Base-by-base conservation (phyloP, 2,329 filamentous ascomycete genomes). In the Alternaria infectoria region DNA sequence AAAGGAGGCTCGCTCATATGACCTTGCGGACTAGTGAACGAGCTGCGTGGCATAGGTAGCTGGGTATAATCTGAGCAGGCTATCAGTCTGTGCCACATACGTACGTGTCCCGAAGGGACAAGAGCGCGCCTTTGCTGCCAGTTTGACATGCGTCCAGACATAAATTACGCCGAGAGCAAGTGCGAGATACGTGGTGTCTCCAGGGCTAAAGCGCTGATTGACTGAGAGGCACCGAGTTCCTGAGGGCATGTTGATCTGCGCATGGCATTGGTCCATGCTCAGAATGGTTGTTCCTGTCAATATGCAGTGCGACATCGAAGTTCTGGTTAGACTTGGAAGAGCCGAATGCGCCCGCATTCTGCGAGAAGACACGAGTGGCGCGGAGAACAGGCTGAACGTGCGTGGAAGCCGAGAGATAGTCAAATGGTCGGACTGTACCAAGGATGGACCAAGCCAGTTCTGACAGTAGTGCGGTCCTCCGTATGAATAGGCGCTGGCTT, bases 21-120 rank as follows among this genome's bases (percentile, higher is more conserved):
- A 13, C 25, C 57, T 58, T 57, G 32, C 62, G 58, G 54, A 17
- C 54, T 68, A 65, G 70, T 74, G 57, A 49, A 58, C 70, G 64
- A 52, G 66, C 70, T 69, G 67, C 67, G 69, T 72, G 58, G 64
- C 30, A 61, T 54, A 60, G 17, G 54, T 59, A 64, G 54, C 19
- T 32, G 36, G 47, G 19, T 36, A 36, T 32, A 12, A 21, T 52
- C 49, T 47, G 56, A 58, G 44, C 23, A 52, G 54, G 59, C 13
- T 46, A 28, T 52, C 51, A 45, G 54, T 49, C 62, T 67, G 68
- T 69, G 12, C 28, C 13, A 52, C 49, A 21, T 40, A 36, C 10
- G 15, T 49, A 54, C 54, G 43, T 62, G 36, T 59, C 19, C n/a
- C 4, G 25, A 30, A 15, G 21, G 19, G 36, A 54, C 49, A 36